Evolutionary conservation across 2,329 filamentous ascomycete species (phyloP), one percentile per base, ranked within the genome.

Genomic region (Tetracladium maxilliforme): DNA sequence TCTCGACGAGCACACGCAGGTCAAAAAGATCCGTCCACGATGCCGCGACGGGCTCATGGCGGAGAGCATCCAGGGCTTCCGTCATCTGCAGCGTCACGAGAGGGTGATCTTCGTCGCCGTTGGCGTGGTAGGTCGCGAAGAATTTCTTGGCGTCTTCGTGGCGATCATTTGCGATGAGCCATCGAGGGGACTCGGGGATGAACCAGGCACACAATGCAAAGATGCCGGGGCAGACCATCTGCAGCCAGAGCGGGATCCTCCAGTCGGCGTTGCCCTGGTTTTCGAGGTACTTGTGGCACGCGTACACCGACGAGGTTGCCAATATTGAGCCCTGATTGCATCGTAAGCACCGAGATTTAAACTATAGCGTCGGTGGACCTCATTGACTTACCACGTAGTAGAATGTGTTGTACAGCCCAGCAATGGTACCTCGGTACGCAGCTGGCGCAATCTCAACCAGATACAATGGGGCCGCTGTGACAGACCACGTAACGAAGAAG

Each of bases 391-490:
- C 65, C 6, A 56, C 39, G 14, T 53, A 52, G 34, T 51, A 56
- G 21, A 54, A 46, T 2, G 51, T 54, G 23, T 55, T 56, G 30
- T 52, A 54, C 16, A 65, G 51, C n/a, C 65, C 70, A 1, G 67
- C 70, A 12, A 71, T 49, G 3, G 68, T 55, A 14, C 62, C 68
- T 25, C 70, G 58, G 36, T 66, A 66, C 3, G 58, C 51, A 1
- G 70, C 67, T 29, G 72, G 70, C 0, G 65, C 55, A 26, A 70
- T 64, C 39, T 75, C 70, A 12, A 67, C 62, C 7, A 70, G 56
- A 34, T 70, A 72, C 7, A 67, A 55, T 0, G 70, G 69, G 0
- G 65, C 67, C 1, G 67, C 64, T 3, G 61, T 58, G 9, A 59
- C 54, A 3, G 62, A 59, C 25, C 70, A 63, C 2, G 61, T 58